Percentiles rank a stretch among this genome's conserved stretches.
These are phyloP conservation scores for Ceratocystis albifundus DNA, from an alignment of 2,329 filamentous ascomycete species.

Conservation along the genomic window DNA sequence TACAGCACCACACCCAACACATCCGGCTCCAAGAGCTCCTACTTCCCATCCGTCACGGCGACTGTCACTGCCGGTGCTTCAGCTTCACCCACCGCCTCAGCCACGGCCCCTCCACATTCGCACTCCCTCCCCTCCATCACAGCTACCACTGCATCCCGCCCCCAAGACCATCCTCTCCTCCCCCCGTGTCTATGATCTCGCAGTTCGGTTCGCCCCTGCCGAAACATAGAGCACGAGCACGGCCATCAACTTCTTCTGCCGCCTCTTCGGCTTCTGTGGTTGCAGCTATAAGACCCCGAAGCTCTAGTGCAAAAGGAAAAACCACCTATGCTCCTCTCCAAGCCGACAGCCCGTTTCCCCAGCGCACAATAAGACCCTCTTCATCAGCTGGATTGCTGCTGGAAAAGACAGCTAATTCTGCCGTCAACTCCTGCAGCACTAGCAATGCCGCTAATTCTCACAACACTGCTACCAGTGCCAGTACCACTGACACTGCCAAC, in stretches of 20 bases:
- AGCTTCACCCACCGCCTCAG: background rate
- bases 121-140: background rate
- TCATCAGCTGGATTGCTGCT: constrained; percentile 13
- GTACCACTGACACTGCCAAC: too few species aligned
- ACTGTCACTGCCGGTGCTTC: background rate
- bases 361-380: constrained; percentile 8
- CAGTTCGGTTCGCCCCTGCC: background rate
- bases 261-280: background rate
- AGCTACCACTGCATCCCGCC: background rate
- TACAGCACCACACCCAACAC: constrained; percentile 20
- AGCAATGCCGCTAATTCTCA: background rate
- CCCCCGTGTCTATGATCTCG: constrained; percentile 1
- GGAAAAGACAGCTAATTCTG: background rate
- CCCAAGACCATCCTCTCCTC: background rate
- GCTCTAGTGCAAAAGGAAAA: constrained; percentile 8
- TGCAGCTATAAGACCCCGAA: constrained; percentile 1
- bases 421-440: background rate
- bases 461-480: background rate
- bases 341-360: constrained; percentile 3
- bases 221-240: background rate
- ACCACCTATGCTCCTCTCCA: constrained; percentile 19
- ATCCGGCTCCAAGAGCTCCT: background rate
- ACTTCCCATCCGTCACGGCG: constrained; percentile 2
- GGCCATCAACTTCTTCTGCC: background rate
- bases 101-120: background rate